Percentiles rank a stretch among this genome's conserved stretches.
Conservation (phyloP, 768 basidiomycete species). For the Boletellus emodensis region DNA sequence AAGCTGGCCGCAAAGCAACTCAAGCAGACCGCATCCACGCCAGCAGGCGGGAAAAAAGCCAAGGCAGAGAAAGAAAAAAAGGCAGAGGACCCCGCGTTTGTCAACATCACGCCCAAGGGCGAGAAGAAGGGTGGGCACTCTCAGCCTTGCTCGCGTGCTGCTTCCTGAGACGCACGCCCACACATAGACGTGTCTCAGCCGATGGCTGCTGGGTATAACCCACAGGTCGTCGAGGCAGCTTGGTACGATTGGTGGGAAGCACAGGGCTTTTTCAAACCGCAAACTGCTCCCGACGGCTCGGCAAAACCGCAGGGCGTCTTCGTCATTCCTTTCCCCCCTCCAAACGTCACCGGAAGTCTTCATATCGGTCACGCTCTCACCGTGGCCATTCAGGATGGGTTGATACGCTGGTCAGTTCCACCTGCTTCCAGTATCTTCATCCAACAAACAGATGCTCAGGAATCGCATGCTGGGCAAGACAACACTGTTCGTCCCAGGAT, state of each 20-base stretch:
- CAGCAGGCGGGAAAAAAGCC: constrained; percentile 59
- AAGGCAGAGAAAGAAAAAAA: constrained; percentile 75
- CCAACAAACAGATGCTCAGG: constrained; percentile 39
- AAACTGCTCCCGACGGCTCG: constrained; percentile 52
- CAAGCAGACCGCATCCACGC: constrained; percentile 37
- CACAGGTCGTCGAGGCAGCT: constrained; percentile 87
- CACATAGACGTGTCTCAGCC: constrained; percentile 72
- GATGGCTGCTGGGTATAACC: constrained; percentile 94
- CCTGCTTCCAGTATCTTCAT: background rate
- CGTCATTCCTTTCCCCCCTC: constrained; percentile 87
- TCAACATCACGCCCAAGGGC: constrained; percentile 85
- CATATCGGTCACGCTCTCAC: constrained; percentile 97
- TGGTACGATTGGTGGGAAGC: constrained; percentile 99
- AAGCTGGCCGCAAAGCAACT: constrained; percentile 66
- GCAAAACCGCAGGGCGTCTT: constrained; percentile 66
- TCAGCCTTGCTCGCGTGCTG: background rate
- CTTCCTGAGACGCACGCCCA: background rate
- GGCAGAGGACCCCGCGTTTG: constrained; percentile 68
- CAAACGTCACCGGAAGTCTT: constrained; percentile 93
- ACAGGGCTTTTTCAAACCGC: constrained; percentile 87
- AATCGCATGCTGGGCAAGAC: constrained; percentile 95
- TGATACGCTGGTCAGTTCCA: constrained; percentile 76
- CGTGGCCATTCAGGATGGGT: constrained; percentile 82
- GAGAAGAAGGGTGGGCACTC: constrained; percentile 79
- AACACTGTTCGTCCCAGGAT: constrained; percentile 85